Evolutionary conservation across 345 rosid genomes (phyloP), one percentile per base, ranked within the genome.

Genomic region (Populus euphratica): DNA sequence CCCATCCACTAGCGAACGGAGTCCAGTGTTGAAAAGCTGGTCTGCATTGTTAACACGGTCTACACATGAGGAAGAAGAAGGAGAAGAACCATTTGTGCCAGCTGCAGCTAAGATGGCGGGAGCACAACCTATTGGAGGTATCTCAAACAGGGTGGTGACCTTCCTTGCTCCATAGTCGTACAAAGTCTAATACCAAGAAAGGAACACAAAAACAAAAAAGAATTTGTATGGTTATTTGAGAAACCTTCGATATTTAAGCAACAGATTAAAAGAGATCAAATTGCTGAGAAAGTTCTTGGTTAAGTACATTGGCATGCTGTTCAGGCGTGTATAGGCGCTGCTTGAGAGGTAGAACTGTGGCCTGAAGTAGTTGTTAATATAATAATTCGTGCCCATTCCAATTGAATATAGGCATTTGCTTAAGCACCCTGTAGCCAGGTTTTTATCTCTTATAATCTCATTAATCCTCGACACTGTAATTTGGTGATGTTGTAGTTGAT

Each of bases 41-140:
- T 77, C 81, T 1, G 86, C 86, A 0, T 38, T 38, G 80, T 86
- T 84, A 23, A 79, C 61, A 13, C 66, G 29, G 4, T 77, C 77
- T 4, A 73, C 85, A 5, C 87, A 85, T 14, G 72, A 64, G n/a
- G 31, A 41, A 18, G 72, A 64, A 33, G 33, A 33, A 4, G 35
- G 5, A 33, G 36, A 33, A 33, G 31, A 41, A 39, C 87, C 80
- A 6, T 77, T 75, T n/a, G 70, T 69, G 23, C 86, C 87, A 1
- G 66, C 65, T 1, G 66, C 70, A 0, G 74, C 81, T 3, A 68
- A 39, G 49, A 76, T 78, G 20, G 75, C 69, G 2, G 87, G 91
- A 35, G 83, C 66, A 38, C 91, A 86, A 1, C 90, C 91, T 13
- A 83, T 70, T 41, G 65, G 71, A 50, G 82, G 76, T 16, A 86